phyloP scores from a whole-genome alignment of 139 green algal species.

The Microglena sp. region DNA sequence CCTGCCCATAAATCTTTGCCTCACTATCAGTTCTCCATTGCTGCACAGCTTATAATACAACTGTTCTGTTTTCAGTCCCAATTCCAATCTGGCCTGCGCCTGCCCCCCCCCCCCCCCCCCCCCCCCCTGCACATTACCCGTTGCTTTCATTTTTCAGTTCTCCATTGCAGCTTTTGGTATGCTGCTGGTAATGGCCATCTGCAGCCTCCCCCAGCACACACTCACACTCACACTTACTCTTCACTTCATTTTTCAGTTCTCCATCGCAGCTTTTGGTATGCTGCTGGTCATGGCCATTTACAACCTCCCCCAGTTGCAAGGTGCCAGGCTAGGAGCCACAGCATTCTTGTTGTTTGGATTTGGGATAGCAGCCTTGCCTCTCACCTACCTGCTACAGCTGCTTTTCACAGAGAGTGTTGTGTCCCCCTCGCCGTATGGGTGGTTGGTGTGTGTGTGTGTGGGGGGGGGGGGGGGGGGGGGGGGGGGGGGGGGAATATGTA shows the following conservation, averaged over 20 bases:
- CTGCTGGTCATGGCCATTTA: slow-evolving; percentile 15
- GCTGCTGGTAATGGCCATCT: slow-evolving; percentile 8
- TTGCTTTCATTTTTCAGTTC: slow-evolving; percentile 19
- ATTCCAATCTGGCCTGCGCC: too few species aligned
- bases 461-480: too few species aligned
- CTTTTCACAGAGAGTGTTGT: slow-evolving; percentile 38
- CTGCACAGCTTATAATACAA: too few species aligned
- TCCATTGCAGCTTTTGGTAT: slow-evolving; percentile 15
- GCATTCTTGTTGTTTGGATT: slow-evolving; percentile 41
- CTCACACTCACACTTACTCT: neutral
- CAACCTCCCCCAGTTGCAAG: slow-evolving; percentile 39
- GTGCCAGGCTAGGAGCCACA: slow-evolving; percentile 37
- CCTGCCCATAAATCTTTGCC: too few species aligned
- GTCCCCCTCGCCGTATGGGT: neutral
- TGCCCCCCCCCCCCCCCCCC: slow-evolving; percentile 23
- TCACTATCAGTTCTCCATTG: too few species aligned
- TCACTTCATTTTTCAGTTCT: slow-evolving; percentile 6
- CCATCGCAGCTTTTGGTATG: slow-evolving; percentile 16
- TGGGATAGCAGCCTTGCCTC: slow-evolving; percentile 30
- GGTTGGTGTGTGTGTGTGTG: neutral
- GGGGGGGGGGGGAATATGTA: too few species aligned
- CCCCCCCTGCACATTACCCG: slow-evolving; percentile 8
- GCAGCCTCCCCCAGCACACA: slow-evolving; percentile 23
- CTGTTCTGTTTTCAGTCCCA: too few species aligned
- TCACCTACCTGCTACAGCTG: slow-evolving; percentile 55